Percentiles rank a stretch among this genome's conserved stretches.
These are phyloP conservation scores for Penicillium alfredii DNA, from an alignment of 495 filamentous ascomycete genomes.

Conservation along the genomic window DNA sequence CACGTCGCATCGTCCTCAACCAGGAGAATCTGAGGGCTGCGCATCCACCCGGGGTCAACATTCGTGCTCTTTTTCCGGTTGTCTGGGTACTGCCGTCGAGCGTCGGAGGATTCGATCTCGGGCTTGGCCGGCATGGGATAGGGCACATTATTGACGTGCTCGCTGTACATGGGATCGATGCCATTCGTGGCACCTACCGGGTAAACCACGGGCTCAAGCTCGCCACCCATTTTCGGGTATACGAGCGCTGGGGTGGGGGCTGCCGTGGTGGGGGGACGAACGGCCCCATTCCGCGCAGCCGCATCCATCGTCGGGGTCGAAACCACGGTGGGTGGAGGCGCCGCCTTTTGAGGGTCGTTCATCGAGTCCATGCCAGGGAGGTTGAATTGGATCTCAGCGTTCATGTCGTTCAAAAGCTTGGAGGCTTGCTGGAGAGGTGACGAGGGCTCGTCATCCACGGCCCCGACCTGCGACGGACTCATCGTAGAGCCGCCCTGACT, in stretches of 20 bases:
- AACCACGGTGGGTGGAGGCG: slow-evolving; percentile 32
- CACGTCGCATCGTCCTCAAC: slow-evolving; percentile 97
- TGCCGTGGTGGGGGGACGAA: slow-evolving; percentile 43
- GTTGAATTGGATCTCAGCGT: slow-evolving; percentile 72
- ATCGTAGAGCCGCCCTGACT: slow-evolving; percentile 30
- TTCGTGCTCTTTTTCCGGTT: slow-evolving; percentile 62
- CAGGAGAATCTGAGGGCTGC: slow-evolving; percentile 78
- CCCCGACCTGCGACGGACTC: slow-evolving; percentile 39
- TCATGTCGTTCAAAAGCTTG: slow-evolving; percentile 76
- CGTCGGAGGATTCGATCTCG: slow-evolving; percentile 44
- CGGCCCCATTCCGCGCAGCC: slow-evolving; percentile 32
- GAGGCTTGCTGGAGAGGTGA: slow-evolving; percentile 84
- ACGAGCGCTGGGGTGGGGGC: slow-evolving; percentile 46
- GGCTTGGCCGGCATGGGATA: slow-evolving; percentile 63
- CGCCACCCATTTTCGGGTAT: slow-evolving; percentile 49
- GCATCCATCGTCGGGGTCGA: slow-evolving; percentile 41
- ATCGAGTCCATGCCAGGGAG: slow-evolving; percentile 69
- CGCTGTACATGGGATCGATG: slow-evolving; percentile 90
- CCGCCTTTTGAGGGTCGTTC: slow-evolving; percentile 61
- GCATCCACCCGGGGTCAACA: slow-evolving; percentile 73
- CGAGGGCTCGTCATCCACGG: slow-evolving; percentile 64
- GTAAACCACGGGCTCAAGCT: slow-evolving; percentile 80
- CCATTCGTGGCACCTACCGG: slow-evolving; percentile 83
- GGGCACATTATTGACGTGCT: slow-evolving; percentile 89
- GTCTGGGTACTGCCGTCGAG: slow-evolving; percentile 44